These are phyloP conservation scores for Cutaneotrichosporon cyanovorans DNA, from an alignment of 1,284 basidiomycete species.

Conservation along the genomic window DNA sequence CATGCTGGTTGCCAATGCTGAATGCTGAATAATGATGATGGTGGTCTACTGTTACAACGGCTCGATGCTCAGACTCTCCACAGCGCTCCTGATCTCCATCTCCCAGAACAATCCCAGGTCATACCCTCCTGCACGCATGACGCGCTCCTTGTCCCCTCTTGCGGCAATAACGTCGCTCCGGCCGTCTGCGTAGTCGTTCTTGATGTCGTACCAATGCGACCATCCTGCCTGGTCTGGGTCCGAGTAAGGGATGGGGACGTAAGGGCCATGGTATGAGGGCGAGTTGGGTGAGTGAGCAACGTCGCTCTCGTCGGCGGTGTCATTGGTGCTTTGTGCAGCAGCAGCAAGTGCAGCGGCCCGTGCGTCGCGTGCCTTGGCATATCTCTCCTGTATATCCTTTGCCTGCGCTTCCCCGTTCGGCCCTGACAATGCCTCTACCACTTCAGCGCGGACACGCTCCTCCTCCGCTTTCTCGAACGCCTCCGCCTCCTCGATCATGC, in stretches of 20 bases:
- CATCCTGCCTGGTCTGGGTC: constrained; percentile 25
- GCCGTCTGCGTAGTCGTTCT: constrained; percentile 38
- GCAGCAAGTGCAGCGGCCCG: constrained; percentile 24
- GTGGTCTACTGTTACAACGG: constrained; percentile 20
- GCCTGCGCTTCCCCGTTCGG: constrained; percentile 22
- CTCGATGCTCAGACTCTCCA: constrained; percentile 56
- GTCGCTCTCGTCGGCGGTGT: constrained; percentile 8
- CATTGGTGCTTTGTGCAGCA: constrained; percentile 22
- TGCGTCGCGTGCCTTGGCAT: constrained; percentile 26
- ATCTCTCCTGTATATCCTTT: constrained; percentile 58
- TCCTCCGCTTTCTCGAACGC: constrained; percentile 53
- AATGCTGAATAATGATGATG: not conserved
- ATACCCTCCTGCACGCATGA: constrained; percentile 79
- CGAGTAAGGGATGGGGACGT: constrained; percentile 40
- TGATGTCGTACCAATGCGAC: constrained; percentile 23
- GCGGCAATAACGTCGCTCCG: constrained; percentile 55
- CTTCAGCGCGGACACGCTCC: constrained; percentile 47
- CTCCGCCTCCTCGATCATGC: constrained; percentile 61
- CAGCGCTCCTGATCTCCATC: constrained; percentile 65
- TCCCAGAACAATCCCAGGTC: constrained; percentile 77
- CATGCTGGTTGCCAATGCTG: not conserved
- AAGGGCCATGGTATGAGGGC: constrained; percentile 40
- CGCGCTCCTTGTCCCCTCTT: constrained; percentile 64
- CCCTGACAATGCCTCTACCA: constrained; percentile 71
- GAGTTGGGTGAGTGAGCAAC: constrained; percentile 26